These are phyloP conservation scores for Aspergillus hortae DNA, from an alignment of 2,329 filamentous ascomycete genomes.

Conservation along the genomic window DNA sequence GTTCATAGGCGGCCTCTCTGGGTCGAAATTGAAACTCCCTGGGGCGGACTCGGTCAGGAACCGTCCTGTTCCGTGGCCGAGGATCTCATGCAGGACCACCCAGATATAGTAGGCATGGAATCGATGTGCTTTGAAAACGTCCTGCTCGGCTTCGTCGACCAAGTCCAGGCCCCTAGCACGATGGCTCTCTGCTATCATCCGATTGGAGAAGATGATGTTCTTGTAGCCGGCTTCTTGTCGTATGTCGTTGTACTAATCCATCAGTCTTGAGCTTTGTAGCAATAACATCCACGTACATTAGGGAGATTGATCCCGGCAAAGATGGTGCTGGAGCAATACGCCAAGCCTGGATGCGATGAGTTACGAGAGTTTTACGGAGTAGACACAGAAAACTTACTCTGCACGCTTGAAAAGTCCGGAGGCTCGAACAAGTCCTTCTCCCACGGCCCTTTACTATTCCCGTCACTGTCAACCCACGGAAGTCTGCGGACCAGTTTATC, in stretches of 20 bases:
- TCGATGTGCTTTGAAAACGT: conserved; percentile 7
- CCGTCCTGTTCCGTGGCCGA: conserved; percentile 63
- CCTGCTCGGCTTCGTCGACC: conserved; percentile 8
- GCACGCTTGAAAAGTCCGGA: conserved; percentile 18
- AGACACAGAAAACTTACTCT: conserved; percentile 1
- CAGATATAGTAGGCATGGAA: conserved; percentile 29
- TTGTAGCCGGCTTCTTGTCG: conserved; percentile 84
- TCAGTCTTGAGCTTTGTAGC: not conserved
- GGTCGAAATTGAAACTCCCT: conserved; percentile 49
- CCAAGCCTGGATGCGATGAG: conserved; percentile 32
- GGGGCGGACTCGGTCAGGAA: conserved; percentile 54
- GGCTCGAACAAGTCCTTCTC: conserved; percentile 22
- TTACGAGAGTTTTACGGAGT: not conserved
- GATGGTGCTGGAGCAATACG: conserved; percentile 44
- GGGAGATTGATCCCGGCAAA: conserved; percentile 45
- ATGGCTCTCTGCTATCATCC: conserved; percentile 25
- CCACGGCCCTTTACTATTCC: conserved; percentile 35
- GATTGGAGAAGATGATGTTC: conserved; percentile 67
- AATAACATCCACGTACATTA: conserved; percentile 42
- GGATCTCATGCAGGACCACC: conserved; percentile 49
- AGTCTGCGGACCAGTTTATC: conserved; percentile 15
- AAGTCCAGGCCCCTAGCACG: conserved; percentile 13
- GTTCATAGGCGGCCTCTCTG: conserved; percentile 52
- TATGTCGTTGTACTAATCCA: conserved; percentile 63
- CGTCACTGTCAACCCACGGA: conserved; percentile 28